These are phyloP conservation scores for Pestalotiopsis sp. DNA, from an alignment of 2,329 filamentous ascomycete species.

Conservation along the genomic window DNA sequence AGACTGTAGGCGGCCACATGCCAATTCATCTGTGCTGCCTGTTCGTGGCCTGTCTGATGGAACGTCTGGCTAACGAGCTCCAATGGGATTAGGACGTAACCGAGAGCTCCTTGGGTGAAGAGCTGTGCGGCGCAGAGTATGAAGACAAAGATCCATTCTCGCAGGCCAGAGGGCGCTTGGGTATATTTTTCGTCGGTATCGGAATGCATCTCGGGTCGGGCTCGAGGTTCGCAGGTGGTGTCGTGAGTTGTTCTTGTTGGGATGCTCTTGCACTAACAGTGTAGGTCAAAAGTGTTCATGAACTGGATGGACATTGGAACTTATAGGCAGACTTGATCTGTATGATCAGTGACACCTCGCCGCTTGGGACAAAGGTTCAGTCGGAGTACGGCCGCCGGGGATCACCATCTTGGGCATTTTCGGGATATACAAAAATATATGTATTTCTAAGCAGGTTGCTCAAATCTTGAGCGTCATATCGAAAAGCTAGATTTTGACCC, in stretches of 20 bases:
- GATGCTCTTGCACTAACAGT: background rate
- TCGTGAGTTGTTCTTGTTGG: background rate
- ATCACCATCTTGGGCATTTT: background rate
- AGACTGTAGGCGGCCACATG: constrained; percentile 58
- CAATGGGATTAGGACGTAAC: background rate
- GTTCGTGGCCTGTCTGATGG: constrained; percentile 24
- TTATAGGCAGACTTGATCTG: background rate
- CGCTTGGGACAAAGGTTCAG: background rate
- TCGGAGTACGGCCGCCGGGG: background rate
- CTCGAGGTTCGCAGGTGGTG: background rate
- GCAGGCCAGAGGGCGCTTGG: background rate
- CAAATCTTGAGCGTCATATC: background rate
- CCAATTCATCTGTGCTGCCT: constrained; percentile 51
- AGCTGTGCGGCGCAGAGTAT: background rate
- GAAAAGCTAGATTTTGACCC: background rate
- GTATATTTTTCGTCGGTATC: background rate
- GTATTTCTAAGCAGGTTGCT: background rate
- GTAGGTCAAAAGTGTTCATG: background rate
- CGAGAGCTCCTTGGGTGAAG: background rate
- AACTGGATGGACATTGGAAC: background rate
- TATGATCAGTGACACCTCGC: background rate
- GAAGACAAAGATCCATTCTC: background rate
- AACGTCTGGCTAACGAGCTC: constrained; percentile 13
- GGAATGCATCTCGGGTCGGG: background rate
- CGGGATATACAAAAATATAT: background rate